Conservation (phyloP, 148 eudicot genomes). For the Cornus kousa region DNA sequence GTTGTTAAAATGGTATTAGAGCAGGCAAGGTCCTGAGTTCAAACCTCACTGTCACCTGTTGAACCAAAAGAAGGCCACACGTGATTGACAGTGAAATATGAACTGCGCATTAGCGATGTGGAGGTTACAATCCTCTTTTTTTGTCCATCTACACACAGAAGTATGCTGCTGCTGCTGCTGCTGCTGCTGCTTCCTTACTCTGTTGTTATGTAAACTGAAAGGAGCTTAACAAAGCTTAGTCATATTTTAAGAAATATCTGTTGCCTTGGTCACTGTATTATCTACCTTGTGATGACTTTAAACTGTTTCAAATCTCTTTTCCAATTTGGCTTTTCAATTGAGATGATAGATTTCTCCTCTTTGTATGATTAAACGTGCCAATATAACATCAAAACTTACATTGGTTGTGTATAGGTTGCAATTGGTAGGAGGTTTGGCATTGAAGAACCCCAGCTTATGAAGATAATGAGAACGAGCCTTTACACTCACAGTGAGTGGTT, state of each 20-base stretch:
- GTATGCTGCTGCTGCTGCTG: neutral
- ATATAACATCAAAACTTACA: neutral
- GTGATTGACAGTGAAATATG: neutral
- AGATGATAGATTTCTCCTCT: neutral
- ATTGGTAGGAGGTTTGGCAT: constrained; percentile 77
- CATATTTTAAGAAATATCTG: neutral
- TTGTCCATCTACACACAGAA: neutral
- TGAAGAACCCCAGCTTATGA: constrained; percentile 88
- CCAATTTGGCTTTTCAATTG: neutral
- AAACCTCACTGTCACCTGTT: no score
- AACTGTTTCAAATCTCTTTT: neutral
- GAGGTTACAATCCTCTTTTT: neutral
- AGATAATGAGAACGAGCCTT: constrained; percentile 69
- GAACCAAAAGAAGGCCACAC: no score
- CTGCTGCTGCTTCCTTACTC: neutral
- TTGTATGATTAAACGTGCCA: neutral
- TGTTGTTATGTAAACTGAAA: neutral
- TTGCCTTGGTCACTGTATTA: neutral
- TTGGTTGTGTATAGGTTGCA: constrained; percentile 50
- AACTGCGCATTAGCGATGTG: neutral
- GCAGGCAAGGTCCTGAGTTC: no score
- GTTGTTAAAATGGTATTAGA: no score
- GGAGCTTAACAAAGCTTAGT: neutral
- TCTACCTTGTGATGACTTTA: neutral
- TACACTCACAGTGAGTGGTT: constrained; percentile 83